Evolutionary conservation across 1,284 basidiomycete species (phyloP).

Genomic region (Apiotrichum siamense): DNA sequence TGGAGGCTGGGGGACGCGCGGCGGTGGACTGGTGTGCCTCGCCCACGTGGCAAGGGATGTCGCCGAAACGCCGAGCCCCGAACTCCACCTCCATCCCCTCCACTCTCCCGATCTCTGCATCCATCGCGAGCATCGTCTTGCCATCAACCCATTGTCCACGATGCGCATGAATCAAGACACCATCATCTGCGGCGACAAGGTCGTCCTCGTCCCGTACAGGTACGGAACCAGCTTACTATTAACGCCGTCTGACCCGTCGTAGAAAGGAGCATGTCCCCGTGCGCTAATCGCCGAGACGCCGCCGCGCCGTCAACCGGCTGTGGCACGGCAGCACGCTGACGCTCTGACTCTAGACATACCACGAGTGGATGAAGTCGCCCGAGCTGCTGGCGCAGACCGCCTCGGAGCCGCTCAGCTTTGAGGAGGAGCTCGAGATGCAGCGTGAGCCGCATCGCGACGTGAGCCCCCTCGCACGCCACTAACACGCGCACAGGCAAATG

Average conservation of each 20-base stretch:
- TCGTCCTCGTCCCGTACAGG: conserved; percentile 70
- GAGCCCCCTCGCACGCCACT: too few relatives aligned
- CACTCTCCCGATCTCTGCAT: too few relatives aligned
- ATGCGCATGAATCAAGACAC: conserved; percentile 63
- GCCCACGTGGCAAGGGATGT: not conserved
- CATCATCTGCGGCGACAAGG: conserved; percentile 57
- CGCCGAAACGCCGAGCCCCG: not conserved
- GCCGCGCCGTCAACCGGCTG: too few relatives aligned
- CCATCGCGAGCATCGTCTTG: too few relatives aligned
- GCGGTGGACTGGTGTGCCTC: not conserved
- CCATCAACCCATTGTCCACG: too few relatives aligned
- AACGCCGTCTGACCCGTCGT: conserved; percentile 3
- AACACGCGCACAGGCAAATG: conserved; percentile 66
- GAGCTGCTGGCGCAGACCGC: conserved; percentile 74
- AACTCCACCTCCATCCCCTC: too few relatives aligned
- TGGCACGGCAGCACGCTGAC: too few relatives aligned
- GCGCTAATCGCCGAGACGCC: conserved; percentile 16
- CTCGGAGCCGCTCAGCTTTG: conserved; percentile 72
- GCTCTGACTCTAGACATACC: conserved; percentile 60
- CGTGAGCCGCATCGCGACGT: conserved; percentile 51
- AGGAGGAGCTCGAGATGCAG: conserved; percentile 90
- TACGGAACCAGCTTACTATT: conserved; percentile 26
- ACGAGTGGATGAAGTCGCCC: conserved; percentile 82
- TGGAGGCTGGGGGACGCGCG: not conserved
- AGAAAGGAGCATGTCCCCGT: conserved; percentile 61